Conservation (phyloP, 768 basidiomycete species). For the Rhodotorula taiwanensis region DNA sequence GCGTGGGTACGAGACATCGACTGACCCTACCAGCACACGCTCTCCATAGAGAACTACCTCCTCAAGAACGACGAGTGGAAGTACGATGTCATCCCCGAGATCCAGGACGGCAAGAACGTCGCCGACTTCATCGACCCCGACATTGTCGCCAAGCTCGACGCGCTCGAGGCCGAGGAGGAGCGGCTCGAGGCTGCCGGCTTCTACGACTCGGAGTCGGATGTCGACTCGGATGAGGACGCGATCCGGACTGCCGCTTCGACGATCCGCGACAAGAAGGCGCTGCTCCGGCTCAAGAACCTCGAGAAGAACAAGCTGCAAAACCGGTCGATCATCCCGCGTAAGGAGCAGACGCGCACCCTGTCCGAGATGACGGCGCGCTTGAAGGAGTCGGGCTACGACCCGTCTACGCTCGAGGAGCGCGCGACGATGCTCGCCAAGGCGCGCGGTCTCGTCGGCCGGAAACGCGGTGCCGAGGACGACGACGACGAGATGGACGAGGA, state of each 20-base stretch:
- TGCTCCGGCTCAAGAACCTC: constrained; percentile 51
- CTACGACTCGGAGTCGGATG: constrained; percentile 83
- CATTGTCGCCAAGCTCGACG: constrained; percentile 92
- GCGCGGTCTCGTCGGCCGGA: constrained; percentile 45
- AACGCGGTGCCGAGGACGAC: constrained; percentile 50
- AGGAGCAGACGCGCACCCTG: constrained; percentile 58
- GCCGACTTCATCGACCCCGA: constrained; percentile 98
- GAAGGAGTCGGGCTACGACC: constrained; percentile 82
- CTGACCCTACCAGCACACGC: constrained; percentile 11
- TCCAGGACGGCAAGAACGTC: constrained; percentile 96
- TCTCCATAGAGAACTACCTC: constrained; percentile 91
- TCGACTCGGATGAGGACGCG: constrained; percentile 63
- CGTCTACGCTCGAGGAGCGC: constrained; percentile 79
- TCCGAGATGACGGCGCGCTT: constrained; percentile 70
- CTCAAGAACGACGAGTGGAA: constrained; percentile 90
- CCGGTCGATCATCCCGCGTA: constrained; percentile 64
- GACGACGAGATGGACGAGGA: constrained; percentile 42
- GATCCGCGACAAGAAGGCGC: constrained; percentile 53
- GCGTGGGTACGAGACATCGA: too few relatives aligned
- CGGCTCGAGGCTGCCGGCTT: constrained; percentile 87
- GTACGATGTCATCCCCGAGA: constrained; percentile 92
- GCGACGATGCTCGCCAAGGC: constrained; percentile 73
- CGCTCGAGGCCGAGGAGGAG: constrained; percentile 93
- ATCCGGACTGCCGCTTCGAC: constrained; percentile 58
- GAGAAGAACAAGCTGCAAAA: constrained; percentile 83